Conservation (phyloP, 2,329 filamentous ascomycete genomes). For the Fusarium longipes region DNA sequence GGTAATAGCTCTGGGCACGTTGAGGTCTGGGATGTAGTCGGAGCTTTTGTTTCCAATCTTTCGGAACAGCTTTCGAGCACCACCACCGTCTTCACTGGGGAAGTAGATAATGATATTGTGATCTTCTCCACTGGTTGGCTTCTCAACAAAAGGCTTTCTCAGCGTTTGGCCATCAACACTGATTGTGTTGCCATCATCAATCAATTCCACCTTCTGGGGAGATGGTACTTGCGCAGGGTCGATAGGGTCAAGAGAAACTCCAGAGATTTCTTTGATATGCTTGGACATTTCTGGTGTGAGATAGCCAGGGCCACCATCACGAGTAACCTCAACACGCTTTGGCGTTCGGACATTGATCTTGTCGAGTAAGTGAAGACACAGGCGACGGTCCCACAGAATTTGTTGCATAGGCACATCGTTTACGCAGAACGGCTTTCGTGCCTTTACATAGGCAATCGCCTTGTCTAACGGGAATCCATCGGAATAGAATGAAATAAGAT, state of each 20-base stretch:
- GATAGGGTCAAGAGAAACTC: conserved; percentile 77
- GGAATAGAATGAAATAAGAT: conserved; percentile 97
- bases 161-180: conserved; percentile 85
- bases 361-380: conserved; percentile 89
- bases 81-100: conserved; percentile 85
- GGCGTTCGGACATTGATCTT: conserved; percentile 91
- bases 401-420: conserved; percentile 99
- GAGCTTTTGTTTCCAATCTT: conserved; percentile 99
- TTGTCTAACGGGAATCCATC: conserved; percentile 98
- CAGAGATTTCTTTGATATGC: conserved; percentile 82
- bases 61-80: conserved; percentile 90
- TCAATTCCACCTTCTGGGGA: conserved; percentile 80
- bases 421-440: conserved; percentile 95
- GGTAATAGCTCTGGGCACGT: conserved; percentile 80
- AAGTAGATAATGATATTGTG: conserved; percentile 99
- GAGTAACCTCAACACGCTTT: conserved; percentile 86
- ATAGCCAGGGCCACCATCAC: conserved; percentile 87
- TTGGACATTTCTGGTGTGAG: conserved; percentile 83
- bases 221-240: conserved; percentile 71
- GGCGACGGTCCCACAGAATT: conserved; percentile 91
- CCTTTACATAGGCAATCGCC: conserved; percentile 92
- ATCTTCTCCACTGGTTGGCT: conserved; percentile 97
- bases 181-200: conserved; percentile 90
- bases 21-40: conserved; percentile 85
- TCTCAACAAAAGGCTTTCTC: conserved; percentile 96